Conservation (phyloP, 352 stramenopile genomes). For the Elongisporangium prolatum region DNA sequence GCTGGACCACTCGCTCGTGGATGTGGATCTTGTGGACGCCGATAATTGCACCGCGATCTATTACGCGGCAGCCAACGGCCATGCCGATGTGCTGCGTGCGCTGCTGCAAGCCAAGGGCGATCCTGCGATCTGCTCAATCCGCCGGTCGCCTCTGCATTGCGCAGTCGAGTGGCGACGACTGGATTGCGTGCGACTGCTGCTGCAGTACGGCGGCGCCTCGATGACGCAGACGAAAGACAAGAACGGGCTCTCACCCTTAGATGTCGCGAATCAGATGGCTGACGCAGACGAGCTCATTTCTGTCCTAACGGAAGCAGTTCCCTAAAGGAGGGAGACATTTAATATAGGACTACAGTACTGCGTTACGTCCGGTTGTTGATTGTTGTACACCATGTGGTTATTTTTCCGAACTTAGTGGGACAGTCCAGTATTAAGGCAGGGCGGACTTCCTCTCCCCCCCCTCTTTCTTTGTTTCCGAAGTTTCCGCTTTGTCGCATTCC, state of each 20-base stretch:
- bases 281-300: background rate
- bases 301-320: background rate
- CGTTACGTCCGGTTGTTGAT: background rate
- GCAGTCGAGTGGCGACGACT: conserved; percentile 69
- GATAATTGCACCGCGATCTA: conserved; percentile 70
- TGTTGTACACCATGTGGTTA: background rate
- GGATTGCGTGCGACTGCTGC: conserved; percentile 48
- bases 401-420: background rate
- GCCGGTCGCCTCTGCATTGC: conserved; percentile 66
- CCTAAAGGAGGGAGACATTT: background rate
- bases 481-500: background rate
- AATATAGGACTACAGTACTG: background rate
- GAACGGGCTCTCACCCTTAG: conserved; percentile 26
- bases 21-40: conserved; percentile 59
- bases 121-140: conserved; percentile 51
- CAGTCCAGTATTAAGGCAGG: background rate
- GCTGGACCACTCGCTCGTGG: conserved; percentile 46
- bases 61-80: conserved; percentile 67
- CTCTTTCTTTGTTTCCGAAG: background rate
- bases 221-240: conserved; percentile 27
- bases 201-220: conserved; percentile 27
- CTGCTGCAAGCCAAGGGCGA: conserved; percentile 45
- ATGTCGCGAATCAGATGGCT: conserved; percentile 26
- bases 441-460: background rate
- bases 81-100: conserved; percentile 39